Evolutionary conservation across 1,284 basidiomycete genomes (phyloP).

Genomic region (Tylopilus sp.): DNA sequence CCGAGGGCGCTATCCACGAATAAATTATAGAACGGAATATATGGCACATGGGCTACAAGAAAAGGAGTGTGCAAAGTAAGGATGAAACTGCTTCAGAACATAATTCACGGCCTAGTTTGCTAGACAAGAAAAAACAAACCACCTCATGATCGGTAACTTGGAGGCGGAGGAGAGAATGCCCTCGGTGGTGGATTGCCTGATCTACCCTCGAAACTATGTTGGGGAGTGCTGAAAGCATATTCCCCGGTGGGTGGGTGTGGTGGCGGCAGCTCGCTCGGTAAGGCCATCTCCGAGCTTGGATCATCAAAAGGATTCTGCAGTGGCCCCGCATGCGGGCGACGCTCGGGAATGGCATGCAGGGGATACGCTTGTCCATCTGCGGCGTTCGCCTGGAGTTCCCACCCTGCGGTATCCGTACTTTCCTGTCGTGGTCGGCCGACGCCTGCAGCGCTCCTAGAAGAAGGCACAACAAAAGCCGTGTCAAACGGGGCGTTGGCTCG

Average conservation of each 20-base stretch:
- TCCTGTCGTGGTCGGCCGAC: constrained; percentile 17
- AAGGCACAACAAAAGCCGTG: constrained; percentile 8
- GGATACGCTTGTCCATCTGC: constrained; percentile 26
- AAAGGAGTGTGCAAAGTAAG: constrained; percentile 10
- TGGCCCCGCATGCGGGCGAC: not conserved
- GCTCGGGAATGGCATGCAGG: constrained; percentile 16
- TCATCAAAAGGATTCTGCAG: constrained; percentile 26
- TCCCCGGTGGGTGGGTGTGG: constrained; percentile 8
- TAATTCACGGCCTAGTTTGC: not conserved
- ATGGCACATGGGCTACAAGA: not conserved
- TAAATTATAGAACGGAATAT: constrained; percentile 20
- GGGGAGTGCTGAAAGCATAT: constrained; percentile 26
- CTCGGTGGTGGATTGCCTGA: not conserved
- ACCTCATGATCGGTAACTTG: constrained; percentile 18
- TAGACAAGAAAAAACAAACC: not conserved
- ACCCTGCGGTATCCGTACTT: constrained; percentile 26
- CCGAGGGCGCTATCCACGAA: constrained; percentile 8
- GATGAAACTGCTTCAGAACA: not conserved
- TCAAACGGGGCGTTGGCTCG: constrained; percentile 19
- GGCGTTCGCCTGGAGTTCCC: constrained; percentile 28
- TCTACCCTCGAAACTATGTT: constrained; percentile 23
- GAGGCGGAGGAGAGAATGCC: constrained; percentile 19
- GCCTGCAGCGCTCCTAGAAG: constrained; percentile 13
- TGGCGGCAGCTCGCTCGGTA: constrained; percentile 13
- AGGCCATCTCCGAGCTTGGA: constrained; percentile 17